Percentiles rank a stretch among this genome's conserved stretches.
phyloP scores from a whole-genome alignment of 2,329 filamentous ascomycete species.

The Chalaropsis thielavioides region DNA sequence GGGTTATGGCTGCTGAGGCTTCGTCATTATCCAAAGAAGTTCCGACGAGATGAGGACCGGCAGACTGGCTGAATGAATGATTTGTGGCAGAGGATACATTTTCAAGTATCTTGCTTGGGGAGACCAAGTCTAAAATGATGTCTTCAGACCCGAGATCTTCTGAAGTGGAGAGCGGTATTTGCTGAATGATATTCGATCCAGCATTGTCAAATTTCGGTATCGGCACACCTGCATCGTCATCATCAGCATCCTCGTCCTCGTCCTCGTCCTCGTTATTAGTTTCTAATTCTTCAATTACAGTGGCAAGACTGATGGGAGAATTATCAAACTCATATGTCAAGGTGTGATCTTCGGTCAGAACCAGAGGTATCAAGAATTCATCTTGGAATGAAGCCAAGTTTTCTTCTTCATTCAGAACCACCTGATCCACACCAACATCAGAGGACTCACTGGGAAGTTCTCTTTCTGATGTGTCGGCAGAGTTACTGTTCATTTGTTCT shows the following conservation, averaged over 20 bases:
- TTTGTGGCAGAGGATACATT: too few relatives aligned
- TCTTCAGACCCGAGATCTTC: too few relatives aligned
- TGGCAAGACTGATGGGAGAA: background rate
- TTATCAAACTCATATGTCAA: background rate
- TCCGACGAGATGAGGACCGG: background rate
- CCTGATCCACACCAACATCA: background rate
- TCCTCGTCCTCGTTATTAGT: conserved; percentile 3
- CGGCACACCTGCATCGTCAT: conserved; percentile 2
- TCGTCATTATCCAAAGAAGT: background rate
- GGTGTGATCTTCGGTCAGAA: background rate
- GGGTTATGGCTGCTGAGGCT: background rate
- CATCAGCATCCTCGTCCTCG: conserved; percentile 1
- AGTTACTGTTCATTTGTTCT: background rate
- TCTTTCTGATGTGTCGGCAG: background rate
- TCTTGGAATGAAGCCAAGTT: background rate
- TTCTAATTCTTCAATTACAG: conserved; percentile 14
- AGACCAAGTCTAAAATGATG: too few relatives aligned
- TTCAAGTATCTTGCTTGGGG: too few relatives aligned
- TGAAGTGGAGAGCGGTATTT: too few relatives aligned
- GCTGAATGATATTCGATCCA: background rate
- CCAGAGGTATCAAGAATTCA: background rate
- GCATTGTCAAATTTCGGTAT: background rate
- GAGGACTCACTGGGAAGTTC: background rate
- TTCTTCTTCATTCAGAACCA: background rate
- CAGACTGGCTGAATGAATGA: background rate